These are phyloP conservation scores for Babesia ovis DNA, from an alignment of 169 alveolate genomes.

Conservation along the genomic window DNA sequence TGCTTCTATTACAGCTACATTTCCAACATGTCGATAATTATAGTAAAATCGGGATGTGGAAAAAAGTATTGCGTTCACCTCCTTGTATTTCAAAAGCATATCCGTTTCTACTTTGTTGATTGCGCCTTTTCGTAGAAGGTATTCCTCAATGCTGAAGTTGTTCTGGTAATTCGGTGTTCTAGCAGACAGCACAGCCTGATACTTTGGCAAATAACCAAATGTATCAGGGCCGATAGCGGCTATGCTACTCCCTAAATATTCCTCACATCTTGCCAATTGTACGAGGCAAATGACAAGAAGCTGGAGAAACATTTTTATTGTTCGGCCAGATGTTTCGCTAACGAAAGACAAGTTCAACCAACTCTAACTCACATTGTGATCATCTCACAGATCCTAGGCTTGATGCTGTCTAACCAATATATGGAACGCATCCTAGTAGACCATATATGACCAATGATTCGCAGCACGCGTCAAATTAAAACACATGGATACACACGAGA, in stretches of 20 bases:
- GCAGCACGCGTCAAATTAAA: no score
- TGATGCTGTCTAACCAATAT: background rate
- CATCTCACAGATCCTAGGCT: background rate
- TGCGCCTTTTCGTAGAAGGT: background rate
- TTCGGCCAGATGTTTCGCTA: background rate
- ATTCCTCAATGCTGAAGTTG: constrained; percentile 8
- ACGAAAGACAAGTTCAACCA: background rate
- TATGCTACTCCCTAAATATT: constrained; percentile 24
- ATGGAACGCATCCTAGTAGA: background rate
- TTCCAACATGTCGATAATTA: constrained; percentile 76
- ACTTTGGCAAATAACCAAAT: constrained; percentile 36
- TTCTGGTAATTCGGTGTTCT: background rate
- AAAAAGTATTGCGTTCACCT: constrained; percentile 59
- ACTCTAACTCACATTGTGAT: no score
- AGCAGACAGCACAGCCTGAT: constrained; percentile 13
- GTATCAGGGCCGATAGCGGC: constrained; percentile 68
- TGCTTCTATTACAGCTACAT: constrained; percentile 51
- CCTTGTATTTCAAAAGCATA: constrained; percentile 59
- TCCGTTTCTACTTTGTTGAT: constrained; percentile 2
- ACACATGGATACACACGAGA: no score
- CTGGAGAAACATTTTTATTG: constrained; percentile 7
- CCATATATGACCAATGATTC: no score
- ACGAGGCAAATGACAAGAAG: background rate
- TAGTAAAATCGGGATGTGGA: constrained; percentile 76
- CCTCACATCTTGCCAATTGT: constrained; percentile 10